Base-by-base conservation (phyloP, 2,329 filamentous ascomycete species). In the Triangularia setosa region DNA sequence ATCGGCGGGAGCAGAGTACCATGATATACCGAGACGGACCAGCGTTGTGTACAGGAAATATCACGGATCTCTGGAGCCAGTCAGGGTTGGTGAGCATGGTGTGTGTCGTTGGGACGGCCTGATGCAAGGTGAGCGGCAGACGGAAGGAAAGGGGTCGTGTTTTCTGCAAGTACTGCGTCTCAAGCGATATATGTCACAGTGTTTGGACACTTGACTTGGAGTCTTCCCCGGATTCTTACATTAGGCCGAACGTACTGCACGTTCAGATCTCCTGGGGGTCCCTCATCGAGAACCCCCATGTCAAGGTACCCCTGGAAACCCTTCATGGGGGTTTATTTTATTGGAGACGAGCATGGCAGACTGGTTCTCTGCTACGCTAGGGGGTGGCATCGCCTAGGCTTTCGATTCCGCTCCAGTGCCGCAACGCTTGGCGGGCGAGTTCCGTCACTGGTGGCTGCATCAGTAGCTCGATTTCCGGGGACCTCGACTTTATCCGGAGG, bases 21-120 rank as follows among this genome's bases (percentile, higher is more conserved):
- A 59, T 59, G 58, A 60, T 60, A 60, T 60, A 60, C 25, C 33
- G 35, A 33, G 28, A 28, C 27, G 24, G 55, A 33, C 55, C 25
- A 27, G 24, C 18, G 55, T 25, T 12, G 53, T 11, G 27, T 55
- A 6, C n/a, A n/a, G 53, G 23, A 23, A 5, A 18, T 16, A 55
- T 16, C 53, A 55, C 53, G 53, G 53, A 55, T 23, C 53, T 55
- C 53, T 55, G 7, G n/a, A 48, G 52, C 16, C 24, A 23, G 52
- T 28, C 23, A 27, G 52, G 52, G 25, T 25, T 1, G 11, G 21
- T 27, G 52, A 27, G 52, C 2, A 16, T 25, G 25, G 12, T 55
- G 14, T 55, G 25, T 28, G 23, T 27, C 24, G 52, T 55, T 55
- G 52, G 52, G 11, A 27, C 40, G 40, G 6, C n/a, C 18, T 48